These are phyloP conservation scores for Neodidymelliopsis sp. DNA, from an alignment of 2,329 filamentous ascomycete genomes.

Conservation along the genomic window DNA sequence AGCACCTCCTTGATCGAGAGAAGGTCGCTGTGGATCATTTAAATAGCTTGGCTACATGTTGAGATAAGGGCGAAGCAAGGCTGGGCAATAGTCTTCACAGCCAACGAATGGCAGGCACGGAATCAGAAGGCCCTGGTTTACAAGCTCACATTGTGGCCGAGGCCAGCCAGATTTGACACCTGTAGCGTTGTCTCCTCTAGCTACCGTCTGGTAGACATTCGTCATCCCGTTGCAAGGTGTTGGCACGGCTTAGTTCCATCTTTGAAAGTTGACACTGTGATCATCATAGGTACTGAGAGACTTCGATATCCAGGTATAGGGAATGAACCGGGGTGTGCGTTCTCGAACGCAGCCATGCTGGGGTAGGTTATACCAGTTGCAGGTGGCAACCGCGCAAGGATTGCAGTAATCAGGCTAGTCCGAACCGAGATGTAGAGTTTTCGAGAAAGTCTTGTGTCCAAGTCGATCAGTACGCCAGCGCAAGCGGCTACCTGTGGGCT, in stretches of 20 bases:
- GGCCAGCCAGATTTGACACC: background rate
- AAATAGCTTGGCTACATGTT: slow-evolving; percentile 31
- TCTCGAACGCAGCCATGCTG: background rate
- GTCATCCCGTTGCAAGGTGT: background rate
- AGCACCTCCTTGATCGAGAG: slow-evolving; percentile 43
- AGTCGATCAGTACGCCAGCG: background rate
- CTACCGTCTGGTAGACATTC: background rate
- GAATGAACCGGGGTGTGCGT: background rate
- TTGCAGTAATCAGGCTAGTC: background rate
- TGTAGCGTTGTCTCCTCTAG: background rate
- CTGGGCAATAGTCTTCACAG: background rate
- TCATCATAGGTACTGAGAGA: too few species aligned
- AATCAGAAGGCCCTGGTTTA: background rate
- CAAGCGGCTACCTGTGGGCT: background rate
- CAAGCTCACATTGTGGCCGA: background rate
- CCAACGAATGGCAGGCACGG: background rate
- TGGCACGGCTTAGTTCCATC: too few species aligned
- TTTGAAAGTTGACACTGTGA: too few species aligned
- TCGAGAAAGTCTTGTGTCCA: background rate
- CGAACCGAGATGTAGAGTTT: background rate
- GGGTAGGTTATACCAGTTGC: background rate
- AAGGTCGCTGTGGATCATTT: slow-evolving; percentile 39
- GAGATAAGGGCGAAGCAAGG: slow-evolving; percentile 32
- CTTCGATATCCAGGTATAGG: background rate
- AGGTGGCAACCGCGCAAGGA: background rate